A percentile compares a stretch with the other conserved stretches of the same genome.
phyloP scores from a whole-genome alignment of 495 filamentous ascomycete genomes.

The Neurospora sp. region DNA sequence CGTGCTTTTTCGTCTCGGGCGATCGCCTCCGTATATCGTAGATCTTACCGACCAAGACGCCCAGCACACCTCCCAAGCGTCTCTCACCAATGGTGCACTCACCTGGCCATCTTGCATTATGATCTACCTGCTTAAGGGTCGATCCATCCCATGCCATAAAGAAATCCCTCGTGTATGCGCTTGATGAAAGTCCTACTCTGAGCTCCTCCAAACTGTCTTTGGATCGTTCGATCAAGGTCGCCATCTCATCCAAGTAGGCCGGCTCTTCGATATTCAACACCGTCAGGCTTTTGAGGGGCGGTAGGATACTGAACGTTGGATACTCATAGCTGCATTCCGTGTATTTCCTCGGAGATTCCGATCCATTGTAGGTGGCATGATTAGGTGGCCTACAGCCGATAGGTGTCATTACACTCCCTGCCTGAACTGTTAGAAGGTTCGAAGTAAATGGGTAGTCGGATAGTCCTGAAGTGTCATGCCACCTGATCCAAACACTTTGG shows the following conservation, averaged over 20 bases:
- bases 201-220: constrained; percentile 60
- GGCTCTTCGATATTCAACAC: constrained; percentile 86
- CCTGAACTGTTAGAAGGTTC: constrained; percentile 3
- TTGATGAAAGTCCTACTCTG: constrained; percentile 63
- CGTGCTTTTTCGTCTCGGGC: background rate
- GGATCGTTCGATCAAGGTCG: constrained; percentile 66
- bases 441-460: constrained; percentile 11
- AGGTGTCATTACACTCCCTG: constrained; percentile 30
- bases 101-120: constrained; percentile 39
- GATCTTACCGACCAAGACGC: constrained; percentile 56
- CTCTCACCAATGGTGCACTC: constrained; percentile 36
- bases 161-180: constrained; percentile 47
- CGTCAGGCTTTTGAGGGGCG: constrained; percentile 66
- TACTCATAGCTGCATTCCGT: constrained; percentile 53
- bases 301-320: constrained; percentile 77
- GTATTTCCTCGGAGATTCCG: constrained; percentile 23
- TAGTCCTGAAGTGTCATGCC: constrained; percentile 67
- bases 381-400: constrained; percentile 31
- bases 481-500: constrained; percentile 75
- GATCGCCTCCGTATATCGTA: constrained; percentile 42
- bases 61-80: constrained; percentile 60
- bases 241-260: constrained; percentile 83
- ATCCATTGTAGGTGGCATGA: constrained; percentile 13
- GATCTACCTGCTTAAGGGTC: constrained; percentile 47
- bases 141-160: constrained; percentile 51